Base-by-base conservation (phyloP, 768 basidiomycete species). In the Boletus vinaceobasis region DNA sequence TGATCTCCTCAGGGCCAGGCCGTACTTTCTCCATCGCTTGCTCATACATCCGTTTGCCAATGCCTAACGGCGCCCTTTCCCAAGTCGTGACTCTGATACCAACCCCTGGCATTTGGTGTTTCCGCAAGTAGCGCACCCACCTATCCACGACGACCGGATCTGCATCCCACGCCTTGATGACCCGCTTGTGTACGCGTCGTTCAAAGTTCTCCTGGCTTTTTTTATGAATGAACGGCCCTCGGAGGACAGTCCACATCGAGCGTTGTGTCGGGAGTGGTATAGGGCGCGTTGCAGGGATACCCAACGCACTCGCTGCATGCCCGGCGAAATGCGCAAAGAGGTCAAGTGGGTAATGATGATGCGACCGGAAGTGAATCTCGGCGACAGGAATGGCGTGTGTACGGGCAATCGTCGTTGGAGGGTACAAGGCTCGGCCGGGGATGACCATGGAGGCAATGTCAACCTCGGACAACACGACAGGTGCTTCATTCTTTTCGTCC, bases 161-260 rank as follows among this genome's bases (percentile, higher is more conserved):
- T 17, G 93, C 84, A 71, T 98, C 96, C 79, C 83, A 98, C 0
- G 93, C 90, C 71, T 93, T 95, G 73, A 98, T 84, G 37, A 81
- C 81, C 11, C 95, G 82, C 65, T 89, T 90, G 66, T 95, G 89
- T 50, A 87, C 85, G 63, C 77, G 81, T 27, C 91, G 77, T 69
- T 93, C 88, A 69, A 96, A 98, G 73, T 98, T 98, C 76, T 98
- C 94, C 72, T 98, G 94, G 17, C 81, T 76, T 73, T 96, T 97
- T 67, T 98, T 98, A 71, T 95, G 88, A 6, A 83, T 86, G 67
- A 98, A 98, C 10, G 96, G 95, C 4, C 84, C 81, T 35, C 87
- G 82, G 9, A 80, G 78, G 17, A 97, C 94, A 0, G 96, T 97
- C 86, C 90, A 92, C 10, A 97, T 74, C 5, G 80, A 77, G 43